Conservation (phyloP, 2,329 filamentous ascomycete species). For the Pezicula rhizophila region DNA sequence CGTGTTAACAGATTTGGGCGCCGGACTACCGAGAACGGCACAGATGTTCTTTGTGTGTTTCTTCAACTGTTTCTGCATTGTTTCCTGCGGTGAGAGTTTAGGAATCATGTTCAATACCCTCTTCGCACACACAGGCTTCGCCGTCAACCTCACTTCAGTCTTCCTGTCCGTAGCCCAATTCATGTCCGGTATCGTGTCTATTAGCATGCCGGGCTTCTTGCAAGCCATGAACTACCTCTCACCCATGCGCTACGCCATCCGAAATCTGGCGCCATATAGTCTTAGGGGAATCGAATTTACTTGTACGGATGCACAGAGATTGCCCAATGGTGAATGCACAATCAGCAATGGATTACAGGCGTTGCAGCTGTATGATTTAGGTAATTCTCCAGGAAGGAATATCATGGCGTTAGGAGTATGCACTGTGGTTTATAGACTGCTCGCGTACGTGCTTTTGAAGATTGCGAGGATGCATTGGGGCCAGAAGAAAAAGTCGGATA, state of each 20-base stretch:
- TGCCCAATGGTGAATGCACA: conserved; percentile 56
- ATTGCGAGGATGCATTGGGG: conserved; percentile 47
- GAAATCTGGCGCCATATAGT: conserved; percentile 61
- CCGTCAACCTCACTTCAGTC: conserved; percentile 65
- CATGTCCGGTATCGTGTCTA: conserved; percentile 66
- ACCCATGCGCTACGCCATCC: conserved; percentile 64
- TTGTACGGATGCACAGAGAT: conserved; percentile 53
- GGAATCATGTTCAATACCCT: conserved; percentile 78
- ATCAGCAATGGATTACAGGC: conserved; percentile 63
- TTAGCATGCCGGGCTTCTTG: conserved; percentile 61
- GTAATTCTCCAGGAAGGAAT: conserved; percentile 55
- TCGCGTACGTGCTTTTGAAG: conserved; percentile 55
- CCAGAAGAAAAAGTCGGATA: not conserved
- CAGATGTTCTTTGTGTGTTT: conserved; percentile 61
- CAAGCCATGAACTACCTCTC: conserved; percentile 65
- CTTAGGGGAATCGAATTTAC: conserved; percentile 55
- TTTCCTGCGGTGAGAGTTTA: conserved; percentile 67
- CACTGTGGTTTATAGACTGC: conserved; percentile 57
- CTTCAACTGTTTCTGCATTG: conserved; percentile 67
- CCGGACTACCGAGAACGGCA: conserved; percentile 56
- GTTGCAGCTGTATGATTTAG: conserved; percentile 59
- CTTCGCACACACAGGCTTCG: conserved; percentile 69
- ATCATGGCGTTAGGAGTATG: conserved; percentile 57
- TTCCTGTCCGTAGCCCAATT: conserved; percentile 64
- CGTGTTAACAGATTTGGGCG: conserved; percentile 55